Base-by-base conservation (phyloP, 2,329 filamentous ascomycete genomes). In the Paraconiothyrium brasiliense region DNA sequence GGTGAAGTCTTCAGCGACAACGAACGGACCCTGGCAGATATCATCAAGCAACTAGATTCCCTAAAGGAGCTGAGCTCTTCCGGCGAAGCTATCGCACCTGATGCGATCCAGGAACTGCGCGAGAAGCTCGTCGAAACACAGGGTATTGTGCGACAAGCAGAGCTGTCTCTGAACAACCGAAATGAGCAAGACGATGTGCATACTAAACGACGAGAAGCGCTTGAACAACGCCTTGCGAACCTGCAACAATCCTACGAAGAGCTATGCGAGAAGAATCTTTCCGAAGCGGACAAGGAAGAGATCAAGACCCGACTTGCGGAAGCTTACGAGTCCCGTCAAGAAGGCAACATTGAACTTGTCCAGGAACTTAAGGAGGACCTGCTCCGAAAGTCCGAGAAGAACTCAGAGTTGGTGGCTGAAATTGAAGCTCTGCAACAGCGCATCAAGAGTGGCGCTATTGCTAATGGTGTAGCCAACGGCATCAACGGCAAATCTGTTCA, bases 1-100 rank as follows among this genome's bases (percentile, higher is more conserved):
- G 90, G 91, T 52, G 94, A 97, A 60, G 90, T 96, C 35, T 97
- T 98, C 78, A 97, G 93, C 69, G 92, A 95, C 61, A 97, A 97
- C 71, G 95, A 99, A 79, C 87, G 90, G 66, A 90, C 89, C 54
- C 92, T 99, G 61, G 89, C 92, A 62, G 89, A 91, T 65, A 90
- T 93, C 65, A 94, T 98, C 69, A 88, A 93, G 70, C 90, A 92
- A 71, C 84, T 98, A 34, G 93, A 97, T 69, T 83, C 86, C 13
- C 84, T 98, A 46, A 86, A 93, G 67, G 90, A 93, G 69, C 86
- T 92, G 71, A 92, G 90, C 80, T 85, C 89, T 13, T 84, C 87
- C 11, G 94, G 94, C 57, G 92, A 97, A 73, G 84, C 87, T 16
- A 89, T 98, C 69, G 88, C 92, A 0, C 89, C 92, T 4, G 92